Evolutionary conservation across 306 rosid species (phyloP).

Genomic region (Cicer cuneatum): DNA sequence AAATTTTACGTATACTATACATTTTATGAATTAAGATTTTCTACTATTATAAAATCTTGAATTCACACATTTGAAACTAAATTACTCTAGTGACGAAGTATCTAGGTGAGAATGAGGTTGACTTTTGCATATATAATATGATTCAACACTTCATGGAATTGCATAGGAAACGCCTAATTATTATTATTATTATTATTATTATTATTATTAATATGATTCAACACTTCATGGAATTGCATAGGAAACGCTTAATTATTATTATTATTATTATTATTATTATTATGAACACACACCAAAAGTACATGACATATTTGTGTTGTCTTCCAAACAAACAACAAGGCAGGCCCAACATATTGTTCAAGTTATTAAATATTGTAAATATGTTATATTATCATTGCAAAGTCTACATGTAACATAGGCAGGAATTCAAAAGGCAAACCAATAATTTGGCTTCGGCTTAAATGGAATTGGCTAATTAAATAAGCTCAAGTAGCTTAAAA

Average conservation of each 20-base stretch:
- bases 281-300: not conserved
- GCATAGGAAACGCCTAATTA: not conserved
- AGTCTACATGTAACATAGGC: not conserved
- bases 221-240: not conserved
- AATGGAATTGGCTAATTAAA: too few relatives aligned
- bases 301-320: not conserved
- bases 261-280: too few relatives aligned
- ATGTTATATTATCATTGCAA: not conserved
- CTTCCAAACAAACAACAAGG: slow-evolving; percentile 21
- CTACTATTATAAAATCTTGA: not conserved
- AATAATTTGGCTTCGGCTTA: too few relatives aligned
- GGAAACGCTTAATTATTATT: too few relatives aligned
- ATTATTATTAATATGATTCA: too few relatives aligned
- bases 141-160: not conserved
- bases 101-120: slow-evolving; percentile 14
- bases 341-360: not conserved
- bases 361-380: not conserved
- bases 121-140: not conserved
- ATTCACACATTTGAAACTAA: not conserved
- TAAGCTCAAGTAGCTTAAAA: too few relatives aligned
- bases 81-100: not conserved
- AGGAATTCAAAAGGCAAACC: not conserved
- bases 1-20: too few relatives aligned
- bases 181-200: too few relatives aligned
- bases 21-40: too few relatives aligned